Percentiles rank a stretch among this genome's conserved stretches.
Conservation (phyloP, 2,329 filamentous ascomycete species). For the Amesomyces nigricolor region DNA sequence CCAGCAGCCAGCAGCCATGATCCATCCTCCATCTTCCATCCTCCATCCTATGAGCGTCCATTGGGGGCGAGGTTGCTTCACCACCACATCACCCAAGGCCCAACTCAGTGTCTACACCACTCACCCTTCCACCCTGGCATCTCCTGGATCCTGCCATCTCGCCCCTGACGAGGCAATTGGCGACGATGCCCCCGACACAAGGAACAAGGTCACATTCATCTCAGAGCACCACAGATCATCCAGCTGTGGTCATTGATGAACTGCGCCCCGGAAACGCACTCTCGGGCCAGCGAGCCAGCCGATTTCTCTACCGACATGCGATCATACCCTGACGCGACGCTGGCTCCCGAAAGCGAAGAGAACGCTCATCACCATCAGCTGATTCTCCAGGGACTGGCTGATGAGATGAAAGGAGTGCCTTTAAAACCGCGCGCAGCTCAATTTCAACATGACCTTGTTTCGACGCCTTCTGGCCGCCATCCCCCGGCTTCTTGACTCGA, state of each 20-base stretch:
- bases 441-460: background rate
- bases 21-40: too few relatives aligned
- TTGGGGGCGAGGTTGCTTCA: too few relatives aligned
- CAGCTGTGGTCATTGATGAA: slow-evolving; percentile 1
- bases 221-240: background rate
- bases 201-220: slow-evolving; percentile 5
- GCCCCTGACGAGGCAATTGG: background rate
- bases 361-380: slow-evolving; percentile 16
- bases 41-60: too few relatives aligned
- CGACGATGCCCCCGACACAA: background rate
- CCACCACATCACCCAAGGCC: too few relatives aligned
- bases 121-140: too few relatives aligned
- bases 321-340: slow-evolving; percentile 18
- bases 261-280: slow-evolving; percentile 6
- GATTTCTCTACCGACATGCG: slow-evolving; percentile 27
- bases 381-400: slow-evolving; percentile 21
- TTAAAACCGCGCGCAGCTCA: background rate
- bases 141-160: too few relatives aligned
- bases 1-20: too few relatives aligned
- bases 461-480: background rate
- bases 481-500: slow-evolving; percentile 1
- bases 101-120: too few relatives aligned
- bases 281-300: slow-evolving; percentile 17
- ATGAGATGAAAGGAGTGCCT: slow-evolving; percentile 1
- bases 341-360: slow-evolving; percentile 1